Base-by-base conservation (phyloP, 192 early-diverging fungal species). In the Thamnidium elegans region DNA sequence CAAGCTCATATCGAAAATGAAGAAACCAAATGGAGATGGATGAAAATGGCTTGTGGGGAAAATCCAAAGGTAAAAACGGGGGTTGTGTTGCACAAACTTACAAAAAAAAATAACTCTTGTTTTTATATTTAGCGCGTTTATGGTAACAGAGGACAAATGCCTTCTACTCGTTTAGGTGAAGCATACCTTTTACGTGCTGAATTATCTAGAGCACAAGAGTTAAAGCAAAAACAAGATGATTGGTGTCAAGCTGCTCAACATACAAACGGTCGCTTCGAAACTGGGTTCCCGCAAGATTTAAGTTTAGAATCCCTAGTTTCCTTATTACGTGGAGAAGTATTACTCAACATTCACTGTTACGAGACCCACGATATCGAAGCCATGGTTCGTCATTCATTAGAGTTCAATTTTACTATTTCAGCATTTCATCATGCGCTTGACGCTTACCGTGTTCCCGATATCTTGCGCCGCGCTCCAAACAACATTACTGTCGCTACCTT, bases 11-110 rank as follows among this genome's bases (percentile, higher is more conserved):
- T 85, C 43, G 56, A 78, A 21, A 52, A 90, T 56, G 65, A 67
- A 48, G 63, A 68, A 43, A 62, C 61, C 3, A 31, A 52, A 20
- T 87, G 87, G 86, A 68, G 88, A 34, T 92, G 82, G 74, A 87
- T 89, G 83, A 92, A 92, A 69, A 88, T 90, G 84, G 90, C 91
- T 4, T 92, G 91, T 62, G 90, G 91, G 13, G 91, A 92, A 73
- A 92, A 91, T 72, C 80, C 87, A 34, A 91, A 86, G 53, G 50
- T 59, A 45, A 45, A 17, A 15, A 19, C 15, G n/a, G 6, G 1
- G n/a, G 34, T 4, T 15, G 17, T 42, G 31, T 43, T 42, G 4
- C 17, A 19, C 34, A 36, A 21, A 11, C 19, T 8, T 42, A 36
- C 19, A 17, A 13, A 8, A 56, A 20, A 36, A 54, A 54, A 52